phyloP scores from a whole-genome alignment of 371 early-diverging fungal species.

The Mucor irregularis region DNA sequence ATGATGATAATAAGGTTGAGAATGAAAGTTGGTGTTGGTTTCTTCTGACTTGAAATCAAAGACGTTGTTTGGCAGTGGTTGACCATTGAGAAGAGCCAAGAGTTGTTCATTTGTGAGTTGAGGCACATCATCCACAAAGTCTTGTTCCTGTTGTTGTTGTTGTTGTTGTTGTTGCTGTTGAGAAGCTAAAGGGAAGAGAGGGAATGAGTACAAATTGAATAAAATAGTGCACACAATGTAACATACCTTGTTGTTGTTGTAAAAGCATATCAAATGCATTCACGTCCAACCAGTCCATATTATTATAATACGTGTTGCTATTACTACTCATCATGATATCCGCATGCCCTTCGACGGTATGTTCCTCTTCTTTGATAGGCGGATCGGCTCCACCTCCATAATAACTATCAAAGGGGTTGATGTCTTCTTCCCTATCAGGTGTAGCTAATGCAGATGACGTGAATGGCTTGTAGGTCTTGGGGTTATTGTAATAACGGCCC shows the following conservation, averaged over 20 bases:
- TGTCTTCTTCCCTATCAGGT: constrained; percentile 27
- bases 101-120: constrained; percentile 13
- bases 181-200: too few species aligned
- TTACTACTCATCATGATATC: not conserved
- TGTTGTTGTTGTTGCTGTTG: too few species aligned
- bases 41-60: constrained; percentile 15
- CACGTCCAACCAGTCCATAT: constrained; percentile 15
- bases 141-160: too few species aligned
- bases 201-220: too few species aligned
- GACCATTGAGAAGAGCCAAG: constrained; percentile 8
- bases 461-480: constrained; percentile 24
- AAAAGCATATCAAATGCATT: constrained; percentile 9
- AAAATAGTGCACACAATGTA: too few species aligned
- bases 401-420: constrained; percentile 24
- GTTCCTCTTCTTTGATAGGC: constrained; percentile 12
- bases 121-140: not conserved
- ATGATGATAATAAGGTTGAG: not conserved
- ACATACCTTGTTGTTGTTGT: constrained; percentile 6
- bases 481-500: constrained; percentile 7
- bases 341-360: not conserved
- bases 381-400: constrained; percentile 13
- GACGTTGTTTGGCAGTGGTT: not conserved
- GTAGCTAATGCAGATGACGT: constrained; percentile 31
- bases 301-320: not conserved
- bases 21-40: not conserved